Evolutionary conservation across 1,284 basidiomycete species (phyloP).

Genomic region (Apiotrichum porosum): DNA sequence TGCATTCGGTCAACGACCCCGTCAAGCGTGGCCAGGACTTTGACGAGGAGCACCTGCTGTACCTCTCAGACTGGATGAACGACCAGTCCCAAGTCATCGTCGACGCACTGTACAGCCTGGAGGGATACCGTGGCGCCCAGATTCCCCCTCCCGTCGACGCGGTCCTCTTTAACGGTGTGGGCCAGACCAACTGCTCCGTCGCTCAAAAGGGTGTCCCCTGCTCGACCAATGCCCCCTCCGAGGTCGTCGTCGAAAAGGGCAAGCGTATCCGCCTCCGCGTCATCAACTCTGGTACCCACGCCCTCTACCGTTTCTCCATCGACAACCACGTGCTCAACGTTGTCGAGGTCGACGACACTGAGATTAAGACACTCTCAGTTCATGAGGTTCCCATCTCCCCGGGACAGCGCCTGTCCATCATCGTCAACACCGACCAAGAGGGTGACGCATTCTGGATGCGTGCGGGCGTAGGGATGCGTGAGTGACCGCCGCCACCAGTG

Average conservation of each 20-base stretch:
- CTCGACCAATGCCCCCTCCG: not conserved
- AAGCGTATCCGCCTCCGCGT: slow-evolving; percentile 19
- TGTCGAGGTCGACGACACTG: slow-evolving; percentile 27
- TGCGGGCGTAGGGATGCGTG: slow-evolving; percentile 1
- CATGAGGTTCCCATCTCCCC: slow-evolving; percentile 20
- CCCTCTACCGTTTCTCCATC: slow-evolving; percentile 19
- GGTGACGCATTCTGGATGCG: slow-evolving; percentile 40
- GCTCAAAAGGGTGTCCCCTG: not conserved
- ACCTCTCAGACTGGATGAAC: slow-evolving; percentile 31
- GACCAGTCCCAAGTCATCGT: slow-evolving; percentile 24
- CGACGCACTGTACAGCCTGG: slow-evolving; percentile 1
- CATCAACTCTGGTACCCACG: slow-evolving; percentile 7
- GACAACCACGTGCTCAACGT: slow-evolving; percentile 27
- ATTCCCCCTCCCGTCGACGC: slow-evolving; percentile 19
- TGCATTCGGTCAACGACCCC: slow-evolving; percentile 27
- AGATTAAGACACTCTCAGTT: slow-evolving; percentile 18
- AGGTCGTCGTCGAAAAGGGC: not conserved
- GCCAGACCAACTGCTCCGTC: slow-evolving; percentile 1
- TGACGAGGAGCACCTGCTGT: slow-evolving; percentile 25
- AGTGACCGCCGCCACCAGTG: no score
- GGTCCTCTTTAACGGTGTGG: slow-evolving; percentile 26
- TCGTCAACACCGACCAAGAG: slow-evolving; percentile 26
- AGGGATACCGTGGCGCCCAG: not conserved
- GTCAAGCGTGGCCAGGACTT: slow-evolving; percentile 22
- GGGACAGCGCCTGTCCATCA: slow-evolving; percentile 36